Percentiles rank a stretch among this genome's conserved stretches.
Evolutionary conservation across 75 land plant genomes (phyloP).

Genomic region (Ceratopteris richardii): DNA sequence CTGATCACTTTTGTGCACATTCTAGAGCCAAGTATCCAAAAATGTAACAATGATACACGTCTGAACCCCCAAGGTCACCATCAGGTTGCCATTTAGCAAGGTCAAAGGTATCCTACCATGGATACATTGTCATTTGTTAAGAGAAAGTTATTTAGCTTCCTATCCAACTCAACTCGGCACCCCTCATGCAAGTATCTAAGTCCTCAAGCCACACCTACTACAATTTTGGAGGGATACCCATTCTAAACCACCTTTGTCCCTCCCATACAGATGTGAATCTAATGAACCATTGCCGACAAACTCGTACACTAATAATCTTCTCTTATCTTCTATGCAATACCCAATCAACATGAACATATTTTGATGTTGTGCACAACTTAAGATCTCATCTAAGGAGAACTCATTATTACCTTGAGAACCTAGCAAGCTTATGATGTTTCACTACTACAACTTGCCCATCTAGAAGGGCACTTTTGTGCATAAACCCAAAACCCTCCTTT

Average conservation of each 20-base stretch:
- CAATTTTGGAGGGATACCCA: slow-evolving; percentile 53
- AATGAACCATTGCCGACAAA: slow-evolving; percentile 84
- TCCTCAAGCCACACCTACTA: slow-evolving; percentile 63
- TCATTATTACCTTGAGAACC: slow-evolving; percentile 87
- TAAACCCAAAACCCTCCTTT: slow-evolving; percentile 64
- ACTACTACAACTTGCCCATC: slow-evolving; percentile 67
- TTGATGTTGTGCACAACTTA: slow-evolving; percentile 92
- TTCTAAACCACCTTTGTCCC: no score
- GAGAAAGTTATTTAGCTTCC: slow-evolving; percentile 69
- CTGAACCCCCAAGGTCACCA: slow-evolving; percentile 36
- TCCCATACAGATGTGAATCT: slow-evolving; percentile 68
- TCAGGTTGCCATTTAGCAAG: slow-evolving; percentile 63
- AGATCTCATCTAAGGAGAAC: slow-evolving; percentile 87
- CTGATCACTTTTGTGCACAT: slow-evolving; percentile 42
- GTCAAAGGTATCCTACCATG: slow-evolving; percentile 82
- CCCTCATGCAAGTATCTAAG: slow-evolving; percentile 72
- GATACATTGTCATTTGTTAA: slow-evolving; percentile 76
- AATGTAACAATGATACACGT: slow-evolving; percentile 46
- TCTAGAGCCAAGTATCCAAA: slow-evolving; percentile 75
- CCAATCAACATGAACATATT: slow-evolving; percentile 92
- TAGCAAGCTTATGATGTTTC: slow-evolving; percentile 73
- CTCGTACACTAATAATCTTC: slow-evolving; percentile 76
- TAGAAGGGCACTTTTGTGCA: slow-evolving; percentile 48
- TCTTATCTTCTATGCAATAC: slow-evolving; percentile 71
- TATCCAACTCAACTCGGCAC: slow-evolving; percentile 70